Evolutionary conservation across 805 yeast species (phyloP), one percentile per base, ranked within the genome.

Genomic region (Maudiozyma serrabonitensis): DNA sequence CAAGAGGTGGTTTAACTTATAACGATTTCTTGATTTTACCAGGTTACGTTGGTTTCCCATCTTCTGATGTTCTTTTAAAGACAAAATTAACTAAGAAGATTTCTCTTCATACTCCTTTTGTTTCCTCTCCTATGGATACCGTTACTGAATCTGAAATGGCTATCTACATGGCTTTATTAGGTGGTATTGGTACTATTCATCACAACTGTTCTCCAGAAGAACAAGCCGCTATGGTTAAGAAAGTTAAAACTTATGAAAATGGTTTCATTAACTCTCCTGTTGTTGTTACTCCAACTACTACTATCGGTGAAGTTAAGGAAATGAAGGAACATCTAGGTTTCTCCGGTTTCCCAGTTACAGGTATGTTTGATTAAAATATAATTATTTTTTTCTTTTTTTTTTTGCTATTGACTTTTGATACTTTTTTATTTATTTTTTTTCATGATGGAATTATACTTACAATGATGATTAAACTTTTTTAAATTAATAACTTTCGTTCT

Each of bases 91-190:
- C 99, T 66, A 90, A 85, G 75, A 85, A 84, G 65, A 93, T 93
- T 75, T 71, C 93, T 49, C 76, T 93, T 71, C 89, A 85, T 75
- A 75, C 96, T 44, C 99, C 99, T 51, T 88, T 93, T 59, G 91
- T 93, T 52, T 91, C 98, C 19, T 88, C 98, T 63, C 99, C 99
- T 60, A 93, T 93, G 99, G 99, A 93, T 74, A 93, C 99, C 46
- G 99, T 93, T 58, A 93, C 99, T 51, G 99, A 93, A 77, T 74
- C 89, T 54, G 87, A 83, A 53, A 93, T 93, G 99, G 99, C 99
- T 57, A 91, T 93, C 61, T 82, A 89, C 74, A 90, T 93, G 97
- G 97, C 99, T 59, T 80, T 93, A 58, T 79, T 90, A 62, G 99
- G 99, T 70, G 99, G 99, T 73, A 88, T 93, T 69, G 99, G 99